Evolutionary conservation across 495 filamentous ascomycete genomes (phyloP), one percentile per base, ranked within the genome.

Genomic region (Amniculicola lignicola): DNA sequence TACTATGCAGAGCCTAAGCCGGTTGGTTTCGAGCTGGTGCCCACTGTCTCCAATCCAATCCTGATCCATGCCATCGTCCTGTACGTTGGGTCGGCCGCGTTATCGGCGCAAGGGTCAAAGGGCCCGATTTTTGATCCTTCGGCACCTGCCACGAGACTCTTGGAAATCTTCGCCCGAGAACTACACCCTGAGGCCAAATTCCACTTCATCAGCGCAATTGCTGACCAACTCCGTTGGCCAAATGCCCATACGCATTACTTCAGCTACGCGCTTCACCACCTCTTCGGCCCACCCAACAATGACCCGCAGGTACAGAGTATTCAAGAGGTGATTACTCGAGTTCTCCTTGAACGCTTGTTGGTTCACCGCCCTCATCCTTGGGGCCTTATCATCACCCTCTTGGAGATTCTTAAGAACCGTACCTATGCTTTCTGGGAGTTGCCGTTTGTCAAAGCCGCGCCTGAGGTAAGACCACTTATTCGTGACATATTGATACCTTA

Each of bases 281-380:
- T 99, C 50, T 96, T 97, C 69, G 87, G 87, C 12, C 56, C 55
- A 79, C 81, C 53, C 85, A 91, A 62, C 73, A 84, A 81, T 39
- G 89, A 94, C 66, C 81, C 84, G 27, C 85, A 90, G 63, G 85
- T 89, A 65, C 79, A 78, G 1, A 88, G 93, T 49, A 83, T 96
- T 44, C 85, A 90, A 24, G 85, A 97, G 71, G 88, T 94, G 69
- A 88, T 97, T 57, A 87, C 88, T 37, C 82, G 90, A 21, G 82
- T 96, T 37, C 72, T 97, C 37, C 70, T 96, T 4, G 93, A 99
- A 75, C 79, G 93, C 33, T 72, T 96, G 42, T 82, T 92, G 44
- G 89, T 90, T 15, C 89, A 88, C 69, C 89, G 91, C 67, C 93
- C 93, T 25, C 94, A 97, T 68, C 91, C 93, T 12, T 99, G 93